These are phyloP conservation scores for Xerocomellus intermedius DNA, from an alignment of 768 basidiomycete species.

Conservation along the genomic window DNA sequence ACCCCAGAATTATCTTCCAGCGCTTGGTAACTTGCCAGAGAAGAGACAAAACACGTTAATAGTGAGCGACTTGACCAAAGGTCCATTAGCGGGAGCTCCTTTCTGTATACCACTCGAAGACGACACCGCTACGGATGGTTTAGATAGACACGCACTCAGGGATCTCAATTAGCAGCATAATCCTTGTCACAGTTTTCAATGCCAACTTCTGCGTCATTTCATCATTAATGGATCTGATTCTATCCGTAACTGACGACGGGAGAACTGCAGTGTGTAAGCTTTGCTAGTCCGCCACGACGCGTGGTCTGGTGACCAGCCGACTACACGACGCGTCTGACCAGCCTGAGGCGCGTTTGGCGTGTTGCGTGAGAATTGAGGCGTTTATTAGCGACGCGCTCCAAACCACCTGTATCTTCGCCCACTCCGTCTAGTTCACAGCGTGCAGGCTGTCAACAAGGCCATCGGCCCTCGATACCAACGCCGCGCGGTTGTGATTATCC, in stretches of 20 bases:
- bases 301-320: too few species aligned
- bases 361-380: slow-evolving; percentile 25
- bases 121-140: slow-evolving; percentile 5
- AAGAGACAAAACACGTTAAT: slow-evolving; percentile 5
- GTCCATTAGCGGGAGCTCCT: background rate
- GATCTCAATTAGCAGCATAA: slow-evolving; percentile 22
- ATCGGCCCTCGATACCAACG: background rate
- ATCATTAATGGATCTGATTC: background rate
- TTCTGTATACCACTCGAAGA: slow-evolving; percentile 14
- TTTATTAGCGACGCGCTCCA: slow-evolving; percentile 10
- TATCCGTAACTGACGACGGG: too few species aligned
- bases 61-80: background rate
- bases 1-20: slow-evolving; percentile 42
- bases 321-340: slow-evolving; percentile 21
- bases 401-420: slow-evolving; percentile 6
- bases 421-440: background rate
- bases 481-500: background rate
- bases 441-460: background rate
- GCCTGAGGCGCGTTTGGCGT: slow-evolving; percentile 21
- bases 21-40: background rate
- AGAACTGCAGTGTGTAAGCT: background rate
- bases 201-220: slow-evolving; percentile 5
- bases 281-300: slow-evolving; percentile 12
- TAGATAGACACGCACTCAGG: slow-evolving; percentile 25
- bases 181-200: background rate